A percentile compares a stretch with the other conserved stretches of the same genome.
phyloP scores from a whole-genome alignment of 2,329 filamentous ascomycete species.

The Fusarium nygamai region DNA sequence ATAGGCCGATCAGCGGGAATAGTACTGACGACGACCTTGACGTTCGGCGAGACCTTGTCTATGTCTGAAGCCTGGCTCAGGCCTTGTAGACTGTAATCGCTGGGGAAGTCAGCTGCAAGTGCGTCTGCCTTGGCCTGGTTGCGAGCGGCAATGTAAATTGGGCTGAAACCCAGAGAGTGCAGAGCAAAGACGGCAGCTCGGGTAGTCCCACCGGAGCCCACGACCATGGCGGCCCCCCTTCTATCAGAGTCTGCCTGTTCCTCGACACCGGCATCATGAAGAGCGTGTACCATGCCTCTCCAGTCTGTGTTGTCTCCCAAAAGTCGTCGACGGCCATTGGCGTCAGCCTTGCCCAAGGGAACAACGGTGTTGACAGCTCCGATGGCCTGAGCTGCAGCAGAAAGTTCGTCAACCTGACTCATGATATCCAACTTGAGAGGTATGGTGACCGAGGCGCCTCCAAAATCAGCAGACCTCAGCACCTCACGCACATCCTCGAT shows the following conservation, averaged over 20 bases:
- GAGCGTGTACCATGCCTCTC: constrained; percentile 86
- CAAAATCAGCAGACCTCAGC: constrained; percentile 79
- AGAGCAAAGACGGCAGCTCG: constrained; percentile 91
- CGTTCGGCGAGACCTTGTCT: constrained; percentile 58
- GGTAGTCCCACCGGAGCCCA: constrained; percentile 92
- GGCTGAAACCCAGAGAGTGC: constrained; percentile 81
- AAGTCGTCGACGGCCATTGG: constrained; percentile 62
- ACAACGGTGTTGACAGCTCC: constrained; percentile 96
- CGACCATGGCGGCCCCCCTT: constrained; percentile 81
- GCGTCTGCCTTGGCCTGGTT: constrained; percentile 73
- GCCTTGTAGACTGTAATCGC: constrained; percentile 74
- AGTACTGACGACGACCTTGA: constrained; percentile 82
- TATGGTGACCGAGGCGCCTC: constrained; percentile 94
- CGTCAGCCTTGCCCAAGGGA: constrained; percentile 56
- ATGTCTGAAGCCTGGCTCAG: constrained; percentile 63
- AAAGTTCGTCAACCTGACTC: constrained; percentile 80
- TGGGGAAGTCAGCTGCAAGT: constrained; percentile 78
- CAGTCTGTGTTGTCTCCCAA: constrained; percentile 96
- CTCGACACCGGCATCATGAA: constrained; percentile 74
- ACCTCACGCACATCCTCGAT: constrained; percentile 69
- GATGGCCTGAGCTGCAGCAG: constrained; percentile 81
- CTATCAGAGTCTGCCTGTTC: constrained; percentile 50
- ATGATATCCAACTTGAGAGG: constrained; percentile 93
- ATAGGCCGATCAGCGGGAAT: constrained; percentile 90
- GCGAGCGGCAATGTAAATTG: constrained; percentile 88